Base-by-base conservation (phyloP, 805 yeast genomes). In the Ogataea chonburiensis region DNA sequence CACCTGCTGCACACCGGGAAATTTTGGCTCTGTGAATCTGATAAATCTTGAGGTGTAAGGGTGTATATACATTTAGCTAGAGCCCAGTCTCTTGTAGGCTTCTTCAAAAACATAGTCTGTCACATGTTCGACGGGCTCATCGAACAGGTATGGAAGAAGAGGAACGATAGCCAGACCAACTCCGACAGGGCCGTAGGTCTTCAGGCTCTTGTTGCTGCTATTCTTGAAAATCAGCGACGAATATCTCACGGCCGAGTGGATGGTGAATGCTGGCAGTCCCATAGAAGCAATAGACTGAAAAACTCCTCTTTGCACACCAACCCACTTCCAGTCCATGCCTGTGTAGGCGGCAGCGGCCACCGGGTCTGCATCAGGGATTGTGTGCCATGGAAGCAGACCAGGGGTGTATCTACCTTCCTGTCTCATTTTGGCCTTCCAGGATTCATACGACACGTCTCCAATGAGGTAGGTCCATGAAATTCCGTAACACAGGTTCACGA, bases 221-320 rank as follows among this genome's bases (percentile, higher is more conserved):
- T 79, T 77, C 56, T 79, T 79, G 56, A 86, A 76, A 19, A 78
- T 61, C 14, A 64, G 38, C 3, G 86, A 79, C 2, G 87, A 76
- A 54, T 84, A 83, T 47, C 81, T 70, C 25, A 85, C 95, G 5
- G 80, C 66, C 2, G 83, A 70, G 56, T 85, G 95, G 50, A 85
- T 85, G 5, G 95, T 85, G 59, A 84, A 78, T 3, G 94, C 94
- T 7, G 95, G 95, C 26, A 85, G 67, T 11, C 86, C 91, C 93
- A 85, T 86, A 28, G 86, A 78, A 3, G 95, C 95, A 45, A 86
- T 68, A 45, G 82, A 70, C 60, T 85, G 95, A 66, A 85, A 85
- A 17, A 84, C 50, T n/a, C 85, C 88, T 56, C 94, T 72, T 56
- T 85, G 79, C 24, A 81, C 50, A 5, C 73, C 79, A 6, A 73